These are phyloP conservation scores for Metarhizium album DNA, from an alignment of 2,329 filamentous ascomycete species.

Conservation along the genomic window DNA sequence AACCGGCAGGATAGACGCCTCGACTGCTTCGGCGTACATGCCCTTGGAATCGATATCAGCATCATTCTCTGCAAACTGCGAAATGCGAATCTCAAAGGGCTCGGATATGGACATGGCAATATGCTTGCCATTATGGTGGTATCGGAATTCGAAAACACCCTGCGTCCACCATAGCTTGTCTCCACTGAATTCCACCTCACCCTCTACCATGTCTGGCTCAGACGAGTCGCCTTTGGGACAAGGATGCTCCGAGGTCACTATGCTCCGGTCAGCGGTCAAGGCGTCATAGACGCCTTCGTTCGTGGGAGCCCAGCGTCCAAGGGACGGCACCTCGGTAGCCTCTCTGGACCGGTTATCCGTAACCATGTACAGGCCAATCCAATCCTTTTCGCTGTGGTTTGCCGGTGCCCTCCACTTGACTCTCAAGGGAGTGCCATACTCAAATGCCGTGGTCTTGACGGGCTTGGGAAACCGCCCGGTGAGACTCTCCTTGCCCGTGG, in stretches of 20 bases:
- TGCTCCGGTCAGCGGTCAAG: slow-evolving; percentile 62
- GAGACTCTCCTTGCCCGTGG: slow-evolving; percentile 63
- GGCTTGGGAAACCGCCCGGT: slow-evolving; percentile 56
- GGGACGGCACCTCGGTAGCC: slow-evolving; percentile 69
- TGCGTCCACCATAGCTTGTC: slow-evolving; percentile 98
- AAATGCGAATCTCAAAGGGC: slow-evolving; percentile 83
- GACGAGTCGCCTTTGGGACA: slow-evolving; percentile 40
- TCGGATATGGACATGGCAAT: slow-evolving; percentile 89
- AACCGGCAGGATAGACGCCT: slow-evolving; percentile 67
- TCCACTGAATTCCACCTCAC: slow-evolving; percentile 78
- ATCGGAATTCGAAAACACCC: slow-evolving; percentile 92
- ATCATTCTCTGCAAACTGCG: slow-evolving; percentile 68
- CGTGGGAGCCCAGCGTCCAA: slow-evolving; percentile 82
- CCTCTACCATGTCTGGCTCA: slow-evolving; percentile 52
- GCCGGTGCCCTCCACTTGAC: slow-evolving; percentile 84
- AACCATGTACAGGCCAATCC: slow-evolving; percentile 94
- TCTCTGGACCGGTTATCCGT: slow-evolving; percentile 86
- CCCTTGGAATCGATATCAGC: slow-evolving; percentile 48
- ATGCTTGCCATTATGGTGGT: slow-evolving; percentile 88
- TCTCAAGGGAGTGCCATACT: slow-evolving; percentile 83
- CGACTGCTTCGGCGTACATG: slow-evolving; percentile 58
- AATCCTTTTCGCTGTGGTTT: slow-evolving; percentile 83
- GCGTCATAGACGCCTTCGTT: slow-evolving; percentile 68
- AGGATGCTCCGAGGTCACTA: slow-evolving; percentile 57
- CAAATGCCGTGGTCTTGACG: slow-evolving; percentile 66